These are phyloP conservation scores for Pseudogymnoascus sp. DNA, from an alignment of 2,329 filamentous ascomycete species.

Conservation along the genomic window DNA sequence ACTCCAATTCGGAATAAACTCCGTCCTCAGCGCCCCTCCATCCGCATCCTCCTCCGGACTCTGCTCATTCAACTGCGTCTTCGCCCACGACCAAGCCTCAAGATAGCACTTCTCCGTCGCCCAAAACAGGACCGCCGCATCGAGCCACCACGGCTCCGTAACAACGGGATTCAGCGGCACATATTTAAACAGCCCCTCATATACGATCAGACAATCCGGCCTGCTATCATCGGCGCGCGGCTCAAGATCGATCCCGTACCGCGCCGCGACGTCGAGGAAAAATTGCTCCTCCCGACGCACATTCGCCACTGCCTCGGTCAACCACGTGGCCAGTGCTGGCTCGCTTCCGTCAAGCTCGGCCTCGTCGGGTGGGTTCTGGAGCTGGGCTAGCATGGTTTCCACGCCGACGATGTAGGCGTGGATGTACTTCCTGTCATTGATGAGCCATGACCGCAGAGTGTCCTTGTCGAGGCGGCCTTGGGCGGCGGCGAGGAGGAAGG, in stretches of 20 bases:
- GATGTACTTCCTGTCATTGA: slow-evolving; percentile 65
- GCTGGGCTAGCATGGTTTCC: slow-evolving; percentile 55
- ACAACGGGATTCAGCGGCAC: slow-evolving; percentile 27
- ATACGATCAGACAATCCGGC: slow-evolving; percentile 33
- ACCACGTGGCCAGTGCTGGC: slow-evolving; percentile 52
- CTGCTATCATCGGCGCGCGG: slow-evolving; percentile 14
- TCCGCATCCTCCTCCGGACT: slow-evolving; percentile 43
- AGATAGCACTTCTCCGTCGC: slow-evolving; percentile 64
- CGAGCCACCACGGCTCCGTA: slow-evolving; percentile 34
- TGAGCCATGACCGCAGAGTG: slow-evolving; percentile 58
- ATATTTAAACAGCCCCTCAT: slow-evolving; percentile 45
- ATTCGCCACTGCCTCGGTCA: slow-evolving; percentile 58
- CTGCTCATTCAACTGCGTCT: slow-evolving; percentile 27
- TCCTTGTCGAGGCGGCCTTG: slow-evolving; percentile 51
- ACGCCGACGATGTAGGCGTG: slow-evolving; percentile 63
- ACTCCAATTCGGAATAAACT: slow-evolving; percentile 65
- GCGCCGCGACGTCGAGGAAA: slow-evolving; percentile 56
- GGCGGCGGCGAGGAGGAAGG: slow-evolving; percentile 60
- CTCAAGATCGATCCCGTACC: slow-evolving; percentile 49
- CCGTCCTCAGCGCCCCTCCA: slow-evolving; percentile 54
- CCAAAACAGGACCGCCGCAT: slow-evolving; percentile 68
- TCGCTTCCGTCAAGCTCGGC: slow-evolving; percentile 34
- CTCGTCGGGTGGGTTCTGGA: slow-evolving; percentile 45
- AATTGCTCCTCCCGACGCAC: slow-evolving; percentile 61
- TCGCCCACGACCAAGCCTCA: slow-evolving; percentile 50